These are phyloP conservation scores for Hericium coralloides DNA, from an alignment of 768 basidiomycete species.

Conservation along the genomic window DNA sequence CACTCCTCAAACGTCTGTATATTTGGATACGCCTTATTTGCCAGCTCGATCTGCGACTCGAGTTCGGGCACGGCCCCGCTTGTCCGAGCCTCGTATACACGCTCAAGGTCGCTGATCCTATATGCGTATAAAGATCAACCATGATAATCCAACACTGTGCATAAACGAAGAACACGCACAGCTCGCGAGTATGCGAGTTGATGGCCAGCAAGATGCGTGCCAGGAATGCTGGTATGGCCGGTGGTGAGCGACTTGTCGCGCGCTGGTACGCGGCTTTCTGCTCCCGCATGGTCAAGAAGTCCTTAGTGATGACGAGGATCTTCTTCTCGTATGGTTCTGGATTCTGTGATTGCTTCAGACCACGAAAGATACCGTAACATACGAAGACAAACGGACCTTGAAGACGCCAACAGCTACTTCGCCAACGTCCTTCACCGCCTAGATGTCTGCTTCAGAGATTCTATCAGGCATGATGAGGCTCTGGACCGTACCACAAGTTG, in stretches of 20 bases:
- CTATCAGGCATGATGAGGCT: not conserved
- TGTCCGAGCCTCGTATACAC: not conserved
- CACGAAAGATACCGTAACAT: not conserved
- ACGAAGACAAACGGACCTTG: not conserved
- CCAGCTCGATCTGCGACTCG: not conserved
- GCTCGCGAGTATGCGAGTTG: slow-evolving; percentile 5
- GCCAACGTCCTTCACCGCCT: not conserved
- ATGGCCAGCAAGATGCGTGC: slow-evolving; percentile 4
- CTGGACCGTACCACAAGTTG: slow-evolving; percentile 26
- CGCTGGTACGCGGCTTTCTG: slow-evolving; percentile 1
- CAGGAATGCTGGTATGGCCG: slow-evolving; percentile 7
- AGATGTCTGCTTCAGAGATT: not conserved
- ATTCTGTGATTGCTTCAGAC: not conserved
- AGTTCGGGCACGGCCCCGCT: not conserved
- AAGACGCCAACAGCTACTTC: not conserved
- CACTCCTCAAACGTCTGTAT: not conserved
- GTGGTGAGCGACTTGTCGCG: slow-evolving; percentile 5
- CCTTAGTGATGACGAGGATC: slow-evolving; percentile 4
- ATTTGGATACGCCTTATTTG: not conserved
- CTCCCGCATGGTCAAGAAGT: slow-evolving; percentile 6
- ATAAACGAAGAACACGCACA: slow-evolving; percentile 4
- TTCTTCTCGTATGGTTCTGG: not conserved
- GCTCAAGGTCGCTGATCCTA: not conserved
- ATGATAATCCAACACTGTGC: not conserved
- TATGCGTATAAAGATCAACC: not conserved